Evolutionary conservation across 169 alveolate genomes (phyloP).

Genomic region (Amoebophrya sp.): DNA sequence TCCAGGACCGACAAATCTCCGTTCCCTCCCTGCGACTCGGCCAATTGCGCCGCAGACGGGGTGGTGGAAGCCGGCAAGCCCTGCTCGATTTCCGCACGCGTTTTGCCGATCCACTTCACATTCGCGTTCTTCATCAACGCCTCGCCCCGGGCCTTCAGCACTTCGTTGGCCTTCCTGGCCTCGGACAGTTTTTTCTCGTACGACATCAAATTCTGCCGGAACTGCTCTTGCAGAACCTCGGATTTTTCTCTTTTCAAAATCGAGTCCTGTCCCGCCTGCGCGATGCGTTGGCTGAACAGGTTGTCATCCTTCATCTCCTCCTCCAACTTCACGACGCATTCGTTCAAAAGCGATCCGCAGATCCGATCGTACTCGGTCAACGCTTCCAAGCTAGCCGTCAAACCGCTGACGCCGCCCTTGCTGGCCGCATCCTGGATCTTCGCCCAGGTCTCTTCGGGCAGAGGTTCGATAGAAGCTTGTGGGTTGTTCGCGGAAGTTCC

Average conservation of each 20-base stretch:
- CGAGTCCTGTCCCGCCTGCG: no score
- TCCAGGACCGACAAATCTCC: no score
- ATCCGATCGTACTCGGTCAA: background rate
- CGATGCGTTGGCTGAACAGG: background rate
- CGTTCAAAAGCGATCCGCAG: background rate
- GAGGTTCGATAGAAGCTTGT: no score
- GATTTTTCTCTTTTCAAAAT: background rate
- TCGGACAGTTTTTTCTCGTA: background rate
- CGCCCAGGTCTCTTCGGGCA: background rate
- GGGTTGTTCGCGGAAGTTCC: no score
- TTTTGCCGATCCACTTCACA: background rate
- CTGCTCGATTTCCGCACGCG: background rate
- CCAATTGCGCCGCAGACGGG: no score
- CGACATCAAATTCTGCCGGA: background rate
- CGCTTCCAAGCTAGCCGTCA: background rate
- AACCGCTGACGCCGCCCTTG: background rate
- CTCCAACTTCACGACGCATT: background rate
- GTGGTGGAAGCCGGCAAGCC: no score
- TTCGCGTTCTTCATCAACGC: background rate
- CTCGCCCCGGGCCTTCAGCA: background rate
- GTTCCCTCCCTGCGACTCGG: no score
- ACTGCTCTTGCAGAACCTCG: background rate
- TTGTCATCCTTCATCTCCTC: background rate
- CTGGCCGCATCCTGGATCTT: background rate
- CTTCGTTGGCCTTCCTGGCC: background rate